Evolutionary conservation across 2,329 filamentous ascomycete genomes (phyloP).

Genomic region (Claviceps sorghi): DNA sequence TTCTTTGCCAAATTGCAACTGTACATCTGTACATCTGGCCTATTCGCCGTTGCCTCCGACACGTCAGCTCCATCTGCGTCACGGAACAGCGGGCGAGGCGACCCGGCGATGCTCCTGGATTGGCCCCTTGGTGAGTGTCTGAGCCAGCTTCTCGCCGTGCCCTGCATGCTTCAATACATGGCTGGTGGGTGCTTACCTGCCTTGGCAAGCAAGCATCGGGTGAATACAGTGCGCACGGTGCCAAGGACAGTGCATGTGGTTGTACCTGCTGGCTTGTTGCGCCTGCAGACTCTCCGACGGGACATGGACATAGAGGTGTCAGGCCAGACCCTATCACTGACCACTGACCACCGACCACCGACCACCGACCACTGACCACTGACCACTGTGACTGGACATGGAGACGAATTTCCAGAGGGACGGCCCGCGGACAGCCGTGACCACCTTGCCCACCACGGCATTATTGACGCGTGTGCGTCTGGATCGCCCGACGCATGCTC

Average conservation of each 20-base stretch:
- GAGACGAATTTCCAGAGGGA: background rate
- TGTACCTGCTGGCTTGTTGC: background rate
- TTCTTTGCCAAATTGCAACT: too few relatives aligned
- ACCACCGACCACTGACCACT: background rate
- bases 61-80: too few relatives aligned
- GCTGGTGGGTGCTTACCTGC: too few relatives aligned
- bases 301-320: background rate
- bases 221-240: background rate
- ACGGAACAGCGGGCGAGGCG: background rate
- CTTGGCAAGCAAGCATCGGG: too few relatives aligned
- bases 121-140: background rate
- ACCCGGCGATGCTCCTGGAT: background rate
- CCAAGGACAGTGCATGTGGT: background rate
- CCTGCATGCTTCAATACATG: too few relatives aligned
- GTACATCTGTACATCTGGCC: too few relatives aligned
- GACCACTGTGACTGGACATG: background rate
- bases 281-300: background rate
- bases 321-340: too few relatives aligned
- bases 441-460: background rate
- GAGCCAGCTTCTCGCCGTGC: too few relatives aligned
- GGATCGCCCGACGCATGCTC: background rate
- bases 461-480: background rate
- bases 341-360: too few relatives aligned
- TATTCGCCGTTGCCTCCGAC: too few relatives aligned
- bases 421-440: constrained; percentile 4